phyloP scores from a whole-genome alignment of 2,329 filamentous ascomycete genomes.

The Neophaeococcomyces mojaviensis region DNA sequence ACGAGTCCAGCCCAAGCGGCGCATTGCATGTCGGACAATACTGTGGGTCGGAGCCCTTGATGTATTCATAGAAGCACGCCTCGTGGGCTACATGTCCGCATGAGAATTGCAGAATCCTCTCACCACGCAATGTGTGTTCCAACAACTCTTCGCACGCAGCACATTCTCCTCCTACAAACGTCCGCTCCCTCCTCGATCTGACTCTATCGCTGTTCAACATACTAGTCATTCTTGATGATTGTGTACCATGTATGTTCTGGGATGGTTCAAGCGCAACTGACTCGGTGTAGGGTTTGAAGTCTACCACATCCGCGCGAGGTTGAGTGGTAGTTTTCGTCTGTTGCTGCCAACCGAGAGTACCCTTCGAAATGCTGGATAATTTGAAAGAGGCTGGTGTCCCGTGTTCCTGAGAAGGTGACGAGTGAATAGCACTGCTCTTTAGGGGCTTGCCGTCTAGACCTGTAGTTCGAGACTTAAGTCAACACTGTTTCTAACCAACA shows the following conservation, averaged over 20 bases:
- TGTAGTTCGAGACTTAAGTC: slow-evolving; percentile 4
- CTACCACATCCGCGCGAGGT: background rate
- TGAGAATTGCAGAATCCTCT: slow-evolving; percentile 90
- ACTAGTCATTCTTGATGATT: slow-evolving; percentile 45
- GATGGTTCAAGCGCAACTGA: background rate
- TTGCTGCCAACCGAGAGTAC: slow-evolving; percentile 11
- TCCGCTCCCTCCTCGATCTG: slow-evolving; percentile 77
- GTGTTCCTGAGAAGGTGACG: background rate
- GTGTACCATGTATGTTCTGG: background rate
- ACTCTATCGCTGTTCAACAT: slow-evolving; percentile 69
- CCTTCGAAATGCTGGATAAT: slow-evolving; percentile 19
- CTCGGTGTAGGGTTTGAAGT: background rate
- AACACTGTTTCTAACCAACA: slow-evolving; percentile 3
- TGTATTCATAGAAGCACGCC: slow-evolving; percentile 97
- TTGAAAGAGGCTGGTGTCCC: slow-evolving; percentile 12
- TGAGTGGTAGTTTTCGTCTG: background rate
- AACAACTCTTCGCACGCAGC: slow-evolving; percentile 94
- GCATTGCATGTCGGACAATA: slow-evolving; percentile 92
- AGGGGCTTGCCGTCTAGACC: background rate
- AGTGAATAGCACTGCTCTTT: background rate
- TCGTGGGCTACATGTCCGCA: slow-evolving; percentile 97
- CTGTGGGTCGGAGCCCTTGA: slow-evolving; percentile 87
- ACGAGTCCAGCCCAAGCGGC: slow-evolving; percentile 84
- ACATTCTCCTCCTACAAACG: slow-evolving; percentile 90
- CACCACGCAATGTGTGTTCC: slow-evolving; percentile 88